Evolutionary conservation across 1,139 yeast genomes (phyloP).

Genomic region (Yamadazyma conglobata): DNA sequence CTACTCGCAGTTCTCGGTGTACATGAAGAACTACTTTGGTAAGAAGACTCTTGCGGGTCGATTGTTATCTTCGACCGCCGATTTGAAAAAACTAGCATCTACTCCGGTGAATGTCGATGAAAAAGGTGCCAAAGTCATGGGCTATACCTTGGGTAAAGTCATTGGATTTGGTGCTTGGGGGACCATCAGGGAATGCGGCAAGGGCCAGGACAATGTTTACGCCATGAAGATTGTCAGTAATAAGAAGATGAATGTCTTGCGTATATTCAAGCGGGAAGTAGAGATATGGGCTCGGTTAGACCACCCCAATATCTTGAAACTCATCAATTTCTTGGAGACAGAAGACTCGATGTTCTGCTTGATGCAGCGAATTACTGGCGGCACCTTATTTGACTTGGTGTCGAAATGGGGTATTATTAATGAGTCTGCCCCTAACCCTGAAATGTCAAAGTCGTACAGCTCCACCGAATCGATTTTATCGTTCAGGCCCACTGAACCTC

Average conservation of each 20-base stretch:
- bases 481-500: constrained; percentile 1
- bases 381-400: constrained; percentile 78
- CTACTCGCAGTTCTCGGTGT: constrained; percentile 44
- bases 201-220: constrained; percentile 41
- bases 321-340: constrained; percentile 61
- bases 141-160: constrained; percentile 65
- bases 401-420: constrained; percentile 55
- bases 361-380: constrained; percentile 70
- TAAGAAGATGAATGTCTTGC: constrained; percentile 39
- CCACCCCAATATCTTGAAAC: constrained; percentile 63
- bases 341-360: constrained; percentile 66
- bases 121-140: constrained; percentile 58
- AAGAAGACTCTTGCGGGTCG: constrained; percentile 43
- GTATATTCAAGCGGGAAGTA: constrained; percentile 68
- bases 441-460: neutral
- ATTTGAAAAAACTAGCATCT: constrained; percentile 30
- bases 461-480: constrained; percentile 3
- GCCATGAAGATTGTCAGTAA: constrained; percentile 78
- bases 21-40: constrained; percentile 36
- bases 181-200: constrained; percentile 68
- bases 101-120: constrained; percentile 47
- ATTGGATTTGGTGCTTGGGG: constrained; percentile 95
- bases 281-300: constrained; percentile 67
- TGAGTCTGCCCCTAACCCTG: constrained; percentile 10
- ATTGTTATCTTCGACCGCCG: constrained; percentile 40